Evolutionary conservation across 345 rosid species (phyloP).

Genomic region (Boechera divaricarpa): DNA sequence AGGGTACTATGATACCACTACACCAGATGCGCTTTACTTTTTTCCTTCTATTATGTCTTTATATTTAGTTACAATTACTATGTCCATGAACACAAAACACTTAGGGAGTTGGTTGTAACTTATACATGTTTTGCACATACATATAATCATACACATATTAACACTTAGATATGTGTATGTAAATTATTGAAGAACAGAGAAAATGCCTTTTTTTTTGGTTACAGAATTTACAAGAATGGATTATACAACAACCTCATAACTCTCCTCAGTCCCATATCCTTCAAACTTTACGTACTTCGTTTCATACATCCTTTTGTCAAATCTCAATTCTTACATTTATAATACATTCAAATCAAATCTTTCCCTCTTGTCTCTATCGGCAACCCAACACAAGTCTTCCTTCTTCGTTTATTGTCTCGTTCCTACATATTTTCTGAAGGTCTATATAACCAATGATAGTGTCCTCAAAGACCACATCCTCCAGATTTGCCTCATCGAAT

Average conservation of each 20-base stretch:
- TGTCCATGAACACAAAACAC: neutral
- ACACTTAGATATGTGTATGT: neutral
- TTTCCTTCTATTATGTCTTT: fast-evolving
- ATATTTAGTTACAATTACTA: neutral
- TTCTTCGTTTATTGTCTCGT: slow-evolving; percentile 43
- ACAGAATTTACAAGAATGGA: slow-evolving; percentile 34
- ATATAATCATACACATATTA: neutral
- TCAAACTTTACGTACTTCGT: slow-evolving; percentile 11
- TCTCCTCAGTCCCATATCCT: slow-evolving; percentile 17
- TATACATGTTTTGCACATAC: neutral
- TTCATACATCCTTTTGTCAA: slow-evolving; percentile 28
- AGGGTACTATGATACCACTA: slow-evolving; percentile 99
- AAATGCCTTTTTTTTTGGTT: slow-evolving; percentile 24
- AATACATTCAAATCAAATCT: neutral
- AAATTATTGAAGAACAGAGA: slow-evolving; percentile 4
- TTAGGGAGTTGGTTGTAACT: neutral
- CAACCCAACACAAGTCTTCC: slow-evolving; percentile 50
- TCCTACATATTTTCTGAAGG: slow-evolving; percentile 49
- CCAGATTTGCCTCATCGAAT: slow-evolving; percentile 67
- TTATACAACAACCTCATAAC: slow-evolving; percentile 29
- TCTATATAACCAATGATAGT: slow-evolving; percentile 48
- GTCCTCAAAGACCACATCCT: slow-evolving; percentile 58
- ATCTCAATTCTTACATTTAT: slow-evolving; percentile 18
- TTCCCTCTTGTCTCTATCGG: slow-evolving; percentile 19
- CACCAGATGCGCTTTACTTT: slow-evolving; percentile 75